Evolutionary conservation across 2,329 filamentous ascomycete genomes (phyloP).

Genomic region (Magnaporthiopsis rhizophila): DNA sequence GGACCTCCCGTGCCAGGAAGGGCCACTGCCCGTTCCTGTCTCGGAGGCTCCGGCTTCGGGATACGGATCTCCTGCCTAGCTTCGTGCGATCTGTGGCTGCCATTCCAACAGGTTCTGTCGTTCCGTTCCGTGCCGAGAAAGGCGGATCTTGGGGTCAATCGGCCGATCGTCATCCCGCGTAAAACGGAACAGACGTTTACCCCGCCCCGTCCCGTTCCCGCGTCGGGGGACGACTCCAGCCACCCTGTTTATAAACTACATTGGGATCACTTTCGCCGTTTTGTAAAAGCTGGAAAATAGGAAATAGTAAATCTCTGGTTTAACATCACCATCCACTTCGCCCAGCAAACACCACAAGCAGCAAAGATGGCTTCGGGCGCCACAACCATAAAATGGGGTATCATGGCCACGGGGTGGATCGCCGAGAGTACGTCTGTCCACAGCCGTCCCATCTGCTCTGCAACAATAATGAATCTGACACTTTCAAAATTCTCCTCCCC

Average conservation of each 20-base stretch:
- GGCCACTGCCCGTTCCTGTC: not conserved
- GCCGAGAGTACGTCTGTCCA: conserved; percentile 38
- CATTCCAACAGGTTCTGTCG: not conserved
- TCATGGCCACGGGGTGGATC: conserved; percentile 53
- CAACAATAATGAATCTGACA: not conserved
- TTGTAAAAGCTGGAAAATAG: not conserved
- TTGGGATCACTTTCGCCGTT: not conserved
- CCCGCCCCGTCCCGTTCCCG: too few species aligned
- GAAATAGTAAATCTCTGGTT: too few species aligned
- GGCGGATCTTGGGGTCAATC: not conserved
- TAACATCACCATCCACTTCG: not conserved
- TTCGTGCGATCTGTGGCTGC: too few species aligned
- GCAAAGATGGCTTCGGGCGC: conserved; percentile 20
- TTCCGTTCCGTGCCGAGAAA: not conserved
- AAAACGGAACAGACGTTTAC: not conserved
- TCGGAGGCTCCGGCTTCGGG: too few species aligned
- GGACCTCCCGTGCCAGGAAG: not conserved
- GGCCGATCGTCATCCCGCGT: not conserved
- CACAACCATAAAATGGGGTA: conserved; percentile 49
- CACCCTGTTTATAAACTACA: not conserved
- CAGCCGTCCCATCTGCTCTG: too few species aligned
- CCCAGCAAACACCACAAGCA: not conserved
- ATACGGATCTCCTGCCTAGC: too few species aligned
- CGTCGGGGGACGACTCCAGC: too few species aligned
- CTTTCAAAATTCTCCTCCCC: not conserved